These are phyloP conservation scores for Adansonia rubrostipa DNA, from an alignment of 441 rosid species.

Conservation along the genomic window DNA sequence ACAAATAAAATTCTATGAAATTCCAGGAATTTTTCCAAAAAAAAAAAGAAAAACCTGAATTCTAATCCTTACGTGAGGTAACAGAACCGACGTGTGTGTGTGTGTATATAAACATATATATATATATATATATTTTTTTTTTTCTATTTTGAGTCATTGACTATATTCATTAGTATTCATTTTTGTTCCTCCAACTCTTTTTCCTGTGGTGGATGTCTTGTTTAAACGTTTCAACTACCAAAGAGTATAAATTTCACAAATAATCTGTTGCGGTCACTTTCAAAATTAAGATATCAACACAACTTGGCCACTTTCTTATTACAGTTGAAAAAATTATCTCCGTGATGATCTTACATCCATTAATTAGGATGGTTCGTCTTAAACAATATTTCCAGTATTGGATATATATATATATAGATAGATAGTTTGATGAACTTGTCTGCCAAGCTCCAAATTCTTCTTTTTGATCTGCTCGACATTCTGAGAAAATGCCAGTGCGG, in stretches of 20 bases:
- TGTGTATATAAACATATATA: no score
- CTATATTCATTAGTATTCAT: neutral
- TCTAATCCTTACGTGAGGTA: neutral
- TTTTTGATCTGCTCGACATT: neutral
- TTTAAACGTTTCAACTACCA: constrained; percentile 27
- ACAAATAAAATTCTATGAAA: neutral
- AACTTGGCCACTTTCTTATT: constrained; percentile 27
- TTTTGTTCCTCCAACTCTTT: no score
- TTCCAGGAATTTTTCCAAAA: neutral
- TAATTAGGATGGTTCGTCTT: constrained; percentile 39
- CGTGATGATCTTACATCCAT: constrained; percentile 16
- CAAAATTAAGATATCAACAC: constrained; percentile 30
- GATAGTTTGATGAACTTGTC: neutral
- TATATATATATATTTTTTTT: neutral
- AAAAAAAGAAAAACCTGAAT: neutral
- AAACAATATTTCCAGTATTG: neutral
- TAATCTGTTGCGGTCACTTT: constrained; percentile 26
- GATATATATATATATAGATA: neutral
- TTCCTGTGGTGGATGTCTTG: neutral
- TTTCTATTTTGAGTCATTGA: neutral
- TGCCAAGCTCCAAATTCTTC: constrained; percentile 1
- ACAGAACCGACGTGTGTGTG: no score
- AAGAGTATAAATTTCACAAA: neutral
- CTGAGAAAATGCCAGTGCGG: neutral
- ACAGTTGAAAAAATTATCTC: constrained; percentile 30